A percentile compares a stretch with the other conserved stretches of the same genome.
These are phyloP conservation scores for Ophioceras dolichostomum DNA, from an alignment of 2,329 filamentous ascomycete species.

Conservation along the genomic window DNA sequence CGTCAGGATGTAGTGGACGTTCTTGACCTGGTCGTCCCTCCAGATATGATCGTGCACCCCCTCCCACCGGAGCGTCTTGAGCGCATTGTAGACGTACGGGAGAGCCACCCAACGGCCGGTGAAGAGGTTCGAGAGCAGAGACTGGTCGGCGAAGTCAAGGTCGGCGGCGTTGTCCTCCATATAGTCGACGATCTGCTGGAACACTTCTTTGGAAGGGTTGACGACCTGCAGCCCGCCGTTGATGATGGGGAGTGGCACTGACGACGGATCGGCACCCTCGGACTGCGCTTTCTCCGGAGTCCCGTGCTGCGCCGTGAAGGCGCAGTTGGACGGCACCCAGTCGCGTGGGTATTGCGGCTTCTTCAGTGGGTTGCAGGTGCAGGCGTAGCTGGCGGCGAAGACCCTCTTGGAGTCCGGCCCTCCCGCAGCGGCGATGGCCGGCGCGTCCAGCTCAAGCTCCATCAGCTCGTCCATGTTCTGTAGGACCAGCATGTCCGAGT, in stretches of 20 bases:
- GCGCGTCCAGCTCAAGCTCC: constrained; percentile 50
- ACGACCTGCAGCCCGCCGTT: constrained; percentile 47
- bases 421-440: constrained; percentile 7
- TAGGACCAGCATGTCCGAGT: constrained; percentile 77
- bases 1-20: constrained; percentile 47
- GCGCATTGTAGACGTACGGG: constrained; percentile 49
- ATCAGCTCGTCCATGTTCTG: constrained; percentile 89
- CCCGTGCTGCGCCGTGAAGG: constrained; percentile 31
- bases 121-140: constrained; percentile 42
- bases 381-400: constrained; percentile 75
- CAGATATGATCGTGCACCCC: constrained; percentile 43
- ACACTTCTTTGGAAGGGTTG: constrained; percentile 34
- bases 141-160: constrained; percentile 49
- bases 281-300: constrained; percentile 33
- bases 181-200: constrained; percentile 34
- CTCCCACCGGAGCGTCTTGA: constrained; percentile 41
- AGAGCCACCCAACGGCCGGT: constrained; percentile 42
- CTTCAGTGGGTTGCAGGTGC: constrained; percentile 71
- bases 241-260: constrained; percentile 35
- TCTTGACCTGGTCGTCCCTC: constrained; percentile 45
- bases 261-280: constrained; percentile 27
- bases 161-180: constrained; percentile 31
- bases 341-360: constrained; percentile 67
- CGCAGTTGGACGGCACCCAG: constrained; percentile 49
- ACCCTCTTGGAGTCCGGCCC: constrained; percentile 40